phyloP scores from a whole-genome alignment of 2,329 filamentous ascomycete genomes.

The Geosmithia flava region DNA sequence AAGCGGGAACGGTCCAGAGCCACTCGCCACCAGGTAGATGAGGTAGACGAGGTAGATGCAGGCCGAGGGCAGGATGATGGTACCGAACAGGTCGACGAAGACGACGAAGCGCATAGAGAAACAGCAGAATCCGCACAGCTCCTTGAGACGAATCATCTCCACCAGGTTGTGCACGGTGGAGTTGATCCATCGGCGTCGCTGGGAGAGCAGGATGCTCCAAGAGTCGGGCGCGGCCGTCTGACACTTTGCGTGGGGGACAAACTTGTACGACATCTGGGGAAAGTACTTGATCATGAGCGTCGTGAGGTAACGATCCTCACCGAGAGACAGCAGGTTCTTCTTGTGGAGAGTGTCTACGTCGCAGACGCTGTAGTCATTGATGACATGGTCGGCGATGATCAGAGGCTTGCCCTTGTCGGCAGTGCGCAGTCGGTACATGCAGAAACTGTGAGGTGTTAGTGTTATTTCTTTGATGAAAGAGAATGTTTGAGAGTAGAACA shows the following conservation, averaged over 20 bases:
- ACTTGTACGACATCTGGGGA: slow-evolving; percentile 91
- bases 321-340: slow-evolving; percentile 88
- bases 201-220: slow-evolving; percentile 91
- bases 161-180: slow-evolving; percentile 95
- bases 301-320: slow-evolving; percentile 94
- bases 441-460: slow-evolving; percentile 59
- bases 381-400: slow-evolving; percentile 81
- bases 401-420: slow-evolving; percentile 89
- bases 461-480: slow-evolving; percentile 1
- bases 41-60: slow-evolving; percentile 79
- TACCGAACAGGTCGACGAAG: slow-evolving; percentile 86
- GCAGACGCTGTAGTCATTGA: slow-evolving; percentile 79
- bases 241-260: slow-evolving; percentile 84
- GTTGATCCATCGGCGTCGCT: slow-evolving; percentile 98
- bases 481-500: slow-evolving; percentile 22
- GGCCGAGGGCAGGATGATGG: slow-evolving; percentile 81
- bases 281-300: slow-evolving; percentile 98
- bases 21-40: slow-evolving; percentile 63
- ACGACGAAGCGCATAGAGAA: slow-evolving; percentile 98
- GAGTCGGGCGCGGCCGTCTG: slow-evolving; percentile 88
- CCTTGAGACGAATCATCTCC: slow-evolving; percentile 79
- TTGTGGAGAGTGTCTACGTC: slow-evolving; percentile 90
- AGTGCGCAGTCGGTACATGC: slow-evolving; percentile 94
- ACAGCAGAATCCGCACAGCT: slow-evolving; percentile 97
- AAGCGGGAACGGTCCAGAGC: slow-evolving; percentile 64